These are phyloP conservation scores for Lactifluus piperatus DNA, from an alignment of 768 basidiomycete genomes.

Conservation along the genomic window DNA sequence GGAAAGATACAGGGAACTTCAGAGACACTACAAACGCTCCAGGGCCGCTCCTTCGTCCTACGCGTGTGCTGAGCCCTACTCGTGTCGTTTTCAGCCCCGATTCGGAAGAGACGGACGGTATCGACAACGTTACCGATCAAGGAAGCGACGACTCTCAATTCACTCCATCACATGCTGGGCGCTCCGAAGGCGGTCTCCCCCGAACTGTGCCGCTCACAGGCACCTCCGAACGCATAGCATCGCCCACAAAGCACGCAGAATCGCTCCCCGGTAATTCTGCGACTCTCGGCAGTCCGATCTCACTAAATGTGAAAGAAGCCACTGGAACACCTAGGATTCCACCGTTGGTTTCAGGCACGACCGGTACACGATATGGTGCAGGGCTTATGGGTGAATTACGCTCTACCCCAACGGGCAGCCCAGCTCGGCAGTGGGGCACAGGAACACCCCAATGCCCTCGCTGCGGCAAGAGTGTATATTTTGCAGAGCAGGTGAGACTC, in stretches of 20 bases:
- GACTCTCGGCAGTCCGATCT: slow-evolving; percentile 8
- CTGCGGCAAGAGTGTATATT: slow-evolving; percentile 73
- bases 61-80: slow-evolving; percentile 33
- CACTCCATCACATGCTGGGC: slow-evolving; percentile 38
- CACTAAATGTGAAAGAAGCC: background rate
- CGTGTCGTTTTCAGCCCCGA: slow-evolving; percentile 10
- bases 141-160: slow-evolving; percentile 25
- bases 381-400: slow-evolving; percentile 34
- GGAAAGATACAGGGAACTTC: slow-evolving; percentile 24
- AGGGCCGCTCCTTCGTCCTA: slow-evolving; percentile 33
- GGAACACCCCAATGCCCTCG: slow-evolving; percentile 57
- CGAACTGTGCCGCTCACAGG: slow-evolving; percentile 39
- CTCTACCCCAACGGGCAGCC: slow-evolving; percentile 24
- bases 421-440: slow-evolving; percentile 38
- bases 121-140: slow-evolving; percentile 16
- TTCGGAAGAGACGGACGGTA: background rate
- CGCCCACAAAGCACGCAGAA: background rate
- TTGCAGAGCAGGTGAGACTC: slow-evolving; percentile 63
- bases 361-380: slow-evolving; percentile 61
- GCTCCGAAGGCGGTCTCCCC: slow-evolving; percentile 40
- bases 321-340: background rate
- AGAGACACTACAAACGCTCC: slow-evolving; percentile 17
- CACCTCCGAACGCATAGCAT: slow-evolving; percentile 19
- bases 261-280: background rate
- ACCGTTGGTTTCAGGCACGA: slow-evolving; percentile 37